A percentile compares a stretch with the other conserved stretches of the same genome.
These are phyloP conservation scores for Sistotremastrum niveocremeum DNA, from an alignment of 768 basidiomycete genomes.

Conservation along the genomic window DNA sequence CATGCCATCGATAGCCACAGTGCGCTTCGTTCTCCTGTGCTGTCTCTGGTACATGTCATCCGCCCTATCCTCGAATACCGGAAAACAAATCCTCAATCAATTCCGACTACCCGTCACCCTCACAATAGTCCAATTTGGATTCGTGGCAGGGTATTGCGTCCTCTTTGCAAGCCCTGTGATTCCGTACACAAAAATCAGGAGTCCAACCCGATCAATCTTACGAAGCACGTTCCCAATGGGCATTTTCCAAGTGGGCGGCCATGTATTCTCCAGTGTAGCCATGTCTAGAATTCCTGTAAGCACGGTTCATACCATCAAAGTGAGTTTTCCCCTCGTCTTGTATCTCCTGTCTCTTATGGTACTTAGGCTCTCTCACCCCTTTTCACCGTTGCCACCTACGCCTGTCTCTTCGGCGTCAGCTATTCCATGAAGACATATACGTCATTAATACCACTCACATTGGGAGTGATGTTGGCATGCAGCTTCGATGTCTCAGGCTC, in stretches of 20 bases:
- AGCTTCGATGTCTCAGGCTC: conserved; percentile 87
- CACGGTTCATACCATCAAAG: conserved; percentile 99
- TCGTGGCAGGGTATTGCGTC: conserved; percentile 78
- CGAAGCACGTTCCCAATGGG: conserved; percentile 87
- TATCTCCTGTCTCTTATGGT: background rate
- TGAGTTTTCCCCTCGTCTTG: conserved; percentile 20
- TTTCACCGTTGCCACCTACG: conserved; percentile 95
- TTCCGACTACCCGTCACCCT: conserved; percentile 94
- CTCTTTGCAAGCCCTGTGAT: conserved; percentile 68
- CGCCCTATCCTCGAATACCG: conserved; percentile 91
- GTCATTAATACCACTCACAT: conserved; percentile 84
- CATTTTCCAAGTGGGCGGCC: conserved; percentile 92
- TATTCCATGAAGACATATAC: conserved; percentile 87
- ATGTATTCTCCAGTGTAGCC: conserved; percentile 95
- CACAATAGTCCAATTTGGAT: conserved; percentile 95
- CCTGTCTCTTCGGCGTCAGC: conserved; percentile 82
- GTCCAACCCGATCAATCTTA: conserved; percentile 61
- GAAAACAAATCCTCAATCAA: conserved; percentile 84
- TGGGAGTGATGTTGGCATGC: conserved; percentile 96
- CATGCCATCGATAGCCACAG: conserved; percentile 12
- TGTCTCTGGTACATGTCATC: conserved; percentile 87
- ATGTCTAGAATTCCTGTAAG: conserved; percentile 93
- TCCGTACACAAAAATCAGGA: conserved; percentile 52
- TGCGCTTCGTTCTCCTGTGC: conserved; percentile 69
- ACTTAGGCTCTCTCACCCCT: conserved; percentile 85